Evolutionary conservation across 805 yeast species (phyloP), one percentile per base, ranked within the genome.

Genomic region (Metschnikowia kofuensis): DNA sequence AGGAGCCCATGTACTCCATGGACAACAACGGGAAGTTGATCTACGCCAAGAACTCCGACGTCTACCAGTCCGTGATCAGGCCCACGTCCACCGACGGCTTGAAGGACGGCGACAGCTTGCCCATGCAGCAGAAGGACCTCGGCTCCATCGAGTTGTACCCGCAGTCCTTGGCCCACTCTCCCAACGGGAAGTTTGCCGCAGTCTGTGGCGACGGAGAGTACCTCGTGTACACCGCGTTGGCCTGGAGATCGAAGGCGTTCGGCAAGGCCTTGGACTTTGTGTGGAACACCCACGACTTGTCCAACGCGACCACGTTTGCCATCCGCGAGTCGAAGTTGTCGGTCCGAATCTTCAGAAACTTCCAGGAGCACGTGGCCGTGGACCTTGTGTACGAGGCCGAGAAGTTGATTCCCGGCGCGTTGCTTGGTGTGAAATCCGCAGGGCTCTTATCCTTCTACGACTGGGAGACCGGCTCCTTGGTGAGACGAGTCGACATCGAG

Each of bases 131-230:
- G 48, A 91, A 91, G 70, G 99, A 94, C 62, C 75, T 94, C 52
- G 99, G 99, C n/a, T 75, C 89, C 26, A 89, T 92, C 45, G 99
- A 94, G 69, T 82, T 92, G 40, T 94, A 84, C 76, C 98, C 99
- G 45, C 86, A 87, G 53, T 79, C 87, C 51, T 77, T 94, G 62
- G 73, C 78, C 43, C 99, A 94, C 69, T 92, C 98, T 40, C 97
- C 98, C 54, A 94, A 94, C 65, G 99, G 99, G 55, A 83, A 97
- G 68, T 94, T 87, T 66, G 97, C 91, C 36, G 87, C 98, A 28
- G 97, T 94, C 43, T 86, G 92, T 40, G 99, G 99, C 64, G 99
- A 94, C 70, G 97, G 97, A 51, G 99, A 94, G 70, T 92, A 89
- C 67, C 89, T 92, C 59, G 85, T 94, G 47, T 94, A 92, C 71